A percentile compares a stretch with the other conserved stretches of the same genome.
Evolutionary conservation across 2,329 filamentous ascomycete species (phyloP).

Genomic region (Calonectria hongkongensis): DNA sequence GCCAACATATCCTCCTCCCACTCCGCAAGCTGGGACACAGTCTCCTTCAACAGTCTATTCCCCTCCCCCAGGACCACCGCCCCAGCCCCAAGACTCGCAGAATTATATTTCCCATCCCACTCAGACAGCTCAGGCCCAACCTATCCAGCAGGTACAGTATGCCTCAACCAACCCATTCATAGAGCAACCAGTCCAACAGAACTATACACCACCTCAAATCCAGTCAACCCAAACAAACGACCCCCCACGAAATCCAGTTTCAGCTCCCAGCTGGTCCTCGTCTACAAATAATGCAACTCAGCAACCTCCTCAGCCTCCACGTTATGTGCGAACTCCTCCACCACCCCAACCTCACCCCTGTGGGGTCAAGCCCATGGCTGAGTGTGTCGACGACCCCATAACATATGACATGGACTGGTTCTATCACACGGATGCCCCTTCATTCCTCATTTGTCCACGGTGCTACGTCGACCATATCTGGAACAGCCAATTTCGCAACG

Average conservation of each 20-base stretch:
- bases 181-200: not conserved
- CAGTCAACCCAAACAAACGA: not conserved
- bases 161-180: not conserved
- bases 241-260: not conserved
- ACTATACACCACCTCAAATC: not conserved
- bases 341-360: conserved; percentile 41
- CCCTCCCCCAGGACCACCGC: not conserved
- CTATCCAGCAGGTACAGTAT: not conserved
- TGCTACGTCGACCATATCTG: conserved; percentile 63
- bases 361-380: conserved; percentile 46
- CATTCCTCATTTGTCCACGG: conserved; percentile 60
- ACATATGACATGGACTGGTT: conserved; percentile 62
- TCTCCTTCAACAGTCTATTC: not conserved
- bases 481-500: conserved; percentile 52
- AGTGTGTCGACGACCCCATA: conserved; percentile 56
- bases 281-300: not conserved
- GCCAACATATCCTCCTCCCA: not conserved
- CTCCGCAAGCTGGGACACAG: not conserved
- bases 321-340: conserved; percentile 39
- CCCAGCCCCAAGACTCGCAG: not conserved
- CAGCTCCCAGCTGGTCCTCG: not conserved
- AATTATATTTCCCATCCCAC: not conserved
- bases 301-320: conserved; percentile 23
- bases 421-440: conserved; percentile 56
- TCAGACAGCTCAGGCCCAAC: not conserved